A percentile compares a stretch with the other conserved stretches of the same genome.
Evolutionary conservation across 1,284 basidiomycete genomes (phyloP).

Genomic region (Cutaneotrichosporon curvatum): DNA sequence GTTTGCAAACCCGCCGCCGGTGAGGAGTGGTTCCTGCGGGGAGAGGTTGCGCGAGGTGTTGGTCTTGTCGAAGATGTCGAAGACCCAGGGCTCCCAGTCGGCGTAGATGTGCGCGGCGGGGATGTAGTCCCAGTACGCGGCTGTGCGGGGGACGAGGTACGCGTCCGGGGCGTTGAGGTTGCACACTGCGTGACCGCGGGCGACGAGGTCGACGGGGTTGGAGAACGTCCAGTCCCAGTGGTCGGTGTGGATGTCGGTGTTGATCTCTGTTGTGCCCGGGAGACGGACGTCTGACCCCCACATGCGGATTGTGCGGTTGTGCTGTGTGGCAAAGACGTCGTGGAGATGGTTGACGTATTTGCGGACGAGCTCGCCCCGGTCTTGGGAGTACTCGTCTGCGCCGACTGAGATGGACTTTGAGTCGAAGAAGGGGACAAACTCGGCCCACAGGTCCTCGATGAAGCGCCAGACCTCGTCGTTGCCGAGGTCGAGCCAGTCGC

Average conservation of each 20-base stretch:
- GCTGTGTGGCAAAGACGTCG: neutral
- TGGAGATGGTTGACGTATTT: conserved; percentile 3
- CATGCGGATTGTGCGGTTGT: conserved; percentile 2
- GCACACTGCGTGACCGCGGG: neutral
- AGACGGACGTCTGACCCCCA: conserved; percentile 1
- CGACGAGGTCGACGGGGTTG: neutral
- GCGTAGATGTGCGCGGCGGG: conserved; percentile 1
- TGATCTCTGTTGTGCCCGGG: neutral
- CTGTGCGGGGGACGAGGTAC: conserved; percentile 2
- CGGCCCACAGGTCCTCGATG: conserved; percentile 1
- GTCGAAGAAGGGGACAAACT: conserved; percentile 1
- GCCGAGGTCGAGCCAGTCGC: conserved; percentile 2
- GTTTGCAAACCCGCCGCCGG: conserved; percentile 1
- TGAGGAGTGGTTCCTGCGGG: conserved; percentile 1
- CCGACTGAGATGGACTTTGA: conserved; percentile 1
- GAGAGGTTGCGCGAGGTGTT: conserved; percentile 1
- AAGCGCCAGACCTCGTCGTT: neutral
- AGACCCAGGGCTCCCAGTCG: conserved; percentile 2
- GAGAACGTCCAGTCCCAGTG: conserved; percentile 6
- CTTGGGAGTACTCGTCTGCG: conserved; percentile 3
- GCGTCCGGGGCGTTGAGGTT: conserved; percentile 1
- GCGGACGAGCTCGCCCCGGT: neutral
- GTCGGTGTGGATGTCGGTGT: conserved; percentile 1
- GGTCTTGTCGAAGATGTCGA: neutral
- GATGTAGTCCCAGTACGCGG: conserved; percentile 3